Evolutionary conservation across 306 rosid species (phyloP).

Genomic region (Trifolium subterraneum): DNA sequence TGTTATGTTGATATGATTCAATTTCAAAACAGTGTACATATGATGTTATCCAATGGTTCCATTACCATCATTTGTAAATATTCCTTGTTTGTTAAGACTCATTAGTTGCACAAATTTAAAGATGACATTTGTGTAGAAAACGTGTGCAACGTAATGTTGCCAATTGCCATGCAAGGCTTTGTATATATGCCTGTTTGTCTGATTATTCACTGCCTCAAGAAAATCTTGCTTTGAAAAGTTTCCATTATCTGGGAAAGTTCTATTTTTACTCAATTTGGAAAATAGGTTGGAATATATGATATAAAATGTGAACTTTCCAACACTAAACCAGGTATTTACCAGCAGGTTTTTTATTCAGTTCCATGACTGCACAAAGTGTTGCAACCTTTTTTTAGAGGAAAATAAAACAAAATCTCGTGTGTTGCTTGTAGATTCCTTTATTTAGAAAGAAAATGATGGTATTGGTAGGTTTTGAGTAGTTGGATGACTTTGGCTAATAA

Average conservation of each 20-base stretch:
- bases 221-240: slow-evolving; percentile 1
- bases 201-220: background rate
- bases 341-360: background rate
- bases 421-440: background rate
- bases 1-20: slow-evolving; percentile 31
- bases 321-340: background rate
- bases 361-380: background rate
- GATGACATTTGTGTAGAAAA: slow-evolving; percentile 20
- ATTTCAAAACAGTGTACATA: slow-evolving; percentile 22
- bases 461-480: background rate
- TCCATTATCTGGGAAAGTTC: background rate
- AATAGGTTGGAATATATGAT: background rate
- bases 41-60: slow-evolving; percentile 1
- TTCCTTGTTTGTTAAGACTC: slow-evolving; percentile 4
- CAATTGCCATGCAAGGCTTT: background rate
- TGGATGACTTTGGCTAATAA: background rate
- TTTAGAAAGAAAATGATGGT: background rate
- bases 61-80: slow-evolving; percentile 33
- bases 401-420: background rate
- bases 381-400: background rate
- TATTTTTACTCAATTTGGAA: background rate
- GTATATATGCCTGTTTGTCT: background rate
- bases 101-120: slow-evolving; percentile 35
- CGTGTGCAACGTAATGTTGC: background rate
- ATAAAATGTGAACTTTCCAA: background rate